phyloP scores from a whole-genome alignment of 805 yeast species.

The Yamadazyma ubonensis region DNA sequence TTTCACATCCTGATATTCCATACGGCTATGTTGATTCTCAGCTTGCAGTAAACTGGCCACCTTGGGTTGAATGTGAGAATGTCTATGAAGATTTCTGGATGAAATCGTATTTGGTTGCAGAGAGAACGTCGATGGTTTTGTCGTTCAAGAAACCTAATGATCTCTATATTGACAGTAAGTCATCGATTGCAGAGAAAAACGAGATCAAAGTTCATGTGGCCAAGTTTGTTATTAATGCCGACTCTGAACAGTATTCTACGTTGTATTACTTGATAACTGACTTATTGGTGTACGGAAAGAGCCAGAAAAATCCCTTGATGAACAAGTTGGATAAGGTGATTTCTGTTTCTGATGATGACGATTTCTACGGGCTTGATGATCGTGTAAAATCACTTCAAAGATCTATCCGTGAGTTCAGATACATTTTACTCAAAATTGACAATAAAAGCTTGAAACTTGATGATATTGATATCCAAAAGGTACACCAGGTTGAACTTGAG shows the following conservation, averaged over 20 bases:
- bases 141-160: constrained; percentile 52
- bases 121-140: constrained; percentile 40
- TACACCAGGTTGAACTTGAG: constrained; percentile 29
- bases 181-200: constrained; percentile 20
- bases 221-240: constrained; percentile 39
- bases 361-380: constrained; percentile 34
- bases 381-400: constrained; percentile 31
- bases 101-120: constrained; percentile 32
- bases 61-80: constrained; percentile 77
- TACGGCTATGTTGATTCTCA: constrained; percentile 56
- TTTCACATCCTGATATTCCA: constrained; percentile 37
- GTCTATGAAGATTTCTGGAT: constrained; percentile 49
- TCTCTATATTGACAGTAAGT: constrained; percentile 39
- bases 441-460: constrained; percentile 26
- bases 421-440: constrained; percentile 42
- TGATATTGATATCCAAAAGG: constrained; percentile 21
- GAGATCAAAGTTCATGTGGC: constrained; percentile 34
- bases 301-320: constrained; percentile 28
- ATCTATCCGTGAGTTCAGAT: constrained; percentile 26
- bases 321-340: constrained; percentile 41
- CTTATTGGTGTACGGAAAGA: constrained; percentile 29
- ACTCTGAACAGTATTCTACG: constrained; percentile 38
- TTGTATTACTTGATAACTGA: constrained; percentile 36
- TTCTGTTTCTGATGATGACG: constrained; percentile 35
- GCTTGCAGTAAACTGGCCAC: constrained; percentile 70